A percentile compares a stretch with the other conserved stretches of the same genome.
Conservation (phyloP, 179 eudicot species). For the Beta corolliflora region DNA sequence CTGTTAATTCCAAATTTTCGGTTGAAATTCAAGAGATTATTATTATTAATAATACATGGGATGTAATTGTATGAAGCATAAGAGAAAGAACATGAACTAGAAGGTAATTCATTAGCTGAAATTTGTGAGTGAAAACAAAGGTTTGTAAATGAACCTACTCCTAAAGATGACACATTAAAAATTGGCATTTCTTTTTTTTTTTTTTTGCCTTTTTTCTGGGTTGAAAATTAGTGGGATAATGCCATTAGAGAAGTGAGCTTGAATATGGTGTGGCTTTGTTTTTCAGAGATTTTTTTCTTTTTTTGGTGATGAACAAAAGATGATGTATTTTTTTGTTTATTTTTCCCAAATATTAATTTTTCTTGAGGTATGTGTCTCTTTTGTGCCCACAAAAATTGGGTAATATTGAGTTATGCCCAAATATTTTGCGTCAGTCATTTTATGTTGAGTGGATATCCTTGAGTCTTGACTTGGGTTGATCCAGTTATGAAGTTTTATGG, state of each 20-base stretch:
- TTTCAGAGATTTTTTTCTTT: neutral
- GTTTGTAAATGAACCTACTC: slow-evolving; percentile 45
- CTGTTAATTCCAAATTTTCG: slow-evolving; percentile 24
- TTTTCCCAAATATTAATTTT: neutral
- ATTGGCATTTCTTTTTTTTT: slow-evolving; percentile 38
- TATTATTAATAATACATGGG: slow-evolving; percentile 5
- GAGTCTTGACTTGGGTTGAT: slow-evolving; percentile 7
- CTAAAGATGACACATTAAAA: slow-evolving; percentile 46
- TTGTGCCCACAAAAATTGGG: slow-evolving; percentile 22
- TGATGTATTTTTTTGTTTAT: neutral
- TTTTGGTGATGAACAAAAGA: slow-evolving; percentile 10
- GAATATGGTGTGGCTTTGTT: neutral
- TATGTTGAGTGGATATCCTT: slow-evolving; percentile 9
- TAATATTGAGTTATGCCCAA: no score
- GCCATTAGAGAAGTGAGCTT: slow-evolving; percentile 28
- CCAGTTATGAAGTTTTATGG: neutral
- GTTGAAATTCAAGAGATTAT: slow-evolving; percentile 22
- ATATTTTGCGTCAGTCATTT: neutral
- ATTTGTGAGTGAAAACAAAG: slow-evolving; percentile 40
- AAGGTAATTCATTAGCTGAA: slow-evolving; percentile 27
- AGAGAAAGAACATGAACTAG: slow-evolving; percentile 27
- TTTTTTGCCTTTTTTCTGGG: neutral
- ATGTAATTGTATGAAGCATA: slow-evolving; percentile 13
- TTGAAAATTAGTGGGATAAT: slow-evolving; percentile 14
- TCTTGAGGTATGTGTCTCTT: slow-evolving; percentile 24